phyloP scores from a whole-genome alignment of 371 early-diverging fungal genomes.

The Mucor indicus region DNA sequence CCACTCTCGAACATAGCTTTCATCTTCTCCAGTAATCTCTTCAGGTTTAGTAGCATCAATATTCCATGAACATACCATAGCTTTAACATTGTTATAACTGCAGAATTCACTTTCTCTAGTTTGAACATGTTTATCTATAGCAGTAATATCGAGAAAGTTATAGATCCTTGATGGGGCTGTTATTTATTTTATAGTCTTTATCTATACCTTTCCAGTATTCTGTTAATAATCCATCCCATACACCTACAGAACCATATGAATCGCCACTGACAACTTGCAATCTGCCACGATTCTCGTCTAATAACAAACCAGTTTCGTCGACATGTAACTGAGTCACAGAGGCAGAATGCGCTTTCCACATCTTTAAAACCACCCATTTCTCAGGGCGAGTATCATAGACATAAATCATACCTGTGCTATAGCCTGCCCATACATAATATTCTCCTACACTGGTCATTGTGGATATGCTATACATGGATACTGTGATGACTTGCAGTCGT shows the following conservation, averaged over 20 bases:
- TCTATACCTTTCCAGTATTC: slow-evolving; percentile 62
- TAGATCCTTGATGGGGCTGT: background rate
- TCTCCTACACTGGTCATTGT: slow-evolving; percentile 62
- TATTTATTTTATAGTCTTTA: too few species aligned
- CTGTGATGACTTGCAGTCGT: slow-evolving; percentile 46
- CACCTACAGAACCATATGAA: slow-evolving; percentile 56
- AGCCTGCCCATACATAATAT: slow-evolving; percentile 74
- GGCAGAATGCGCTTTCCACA: slow-evolving; percentile 66
- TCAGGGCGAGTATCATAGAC: slow-evolving; percentile 65
- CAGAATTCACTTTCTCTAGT: slow-evolving; percentile 42
- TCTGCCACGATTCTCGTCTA: slow-evolving; percentile 32
- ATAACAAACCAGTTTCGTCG: slow-evolving; percentile 48
- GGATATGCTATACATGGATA: slow-evolving; percentile 68
- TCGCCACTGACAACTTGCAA: slow-evolving; percentile 60
- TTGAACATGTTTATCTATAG: slow-evolving; percentile 1
- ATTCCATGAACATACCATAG: slow-evolving; percentile 83
- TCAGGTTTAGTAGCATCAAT: slow-evolving; percentile 72
- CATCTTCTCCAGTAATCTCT: slow-evolving; percentile 35
- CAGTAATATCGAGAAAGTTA: background rate
- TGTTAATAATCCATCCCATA: slow-evolving; percentile 71
- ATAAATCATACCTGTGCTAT: slow-evolving; percentile 75
- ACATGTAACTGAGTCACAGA: slow-evolving; percentile 53
- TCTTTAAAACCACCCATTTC: slow-evolving; percentile 64
- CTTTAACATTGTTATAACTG: slow-evolving; percentile 49
- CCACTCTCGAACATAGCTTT: slow-evolving; percentile 48